phyloP scores from a whole-genome alignment of 306 rosid genomes.

The Trichosanthes truncata region DNA sequence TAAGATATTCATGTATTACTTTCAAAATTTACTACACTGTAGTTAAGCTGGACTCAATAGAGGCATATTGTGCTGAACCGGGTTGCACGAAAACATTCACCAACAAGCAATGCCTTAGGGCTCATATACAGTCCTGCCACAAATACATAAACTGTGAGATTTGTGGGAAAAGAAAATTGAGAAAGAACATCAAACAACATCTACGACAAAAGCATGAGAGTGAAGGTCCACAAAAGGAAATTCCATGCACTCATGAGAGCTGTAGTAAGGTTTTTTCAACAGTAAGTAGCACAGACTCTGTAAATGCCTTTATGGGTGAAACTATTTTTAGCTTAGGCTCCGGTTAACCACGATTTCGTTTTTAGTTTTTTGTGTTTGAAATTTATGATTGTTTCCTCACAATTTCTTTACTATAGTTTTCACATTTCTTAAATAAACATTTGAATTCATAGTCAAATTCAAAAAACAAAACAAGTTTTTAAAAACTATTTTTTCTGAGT shows the following conservation, averaged over 20 bases:
- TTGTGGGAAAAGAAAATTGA: constrained; percentile 56
- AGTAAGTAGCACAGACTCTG: constrained; percentile 23
- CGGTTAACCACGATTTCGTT: no score
- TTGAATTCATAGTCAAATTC: no score
- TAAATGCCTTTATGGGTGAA: background rate
- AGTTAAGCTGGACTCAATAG: constrained; percentile 60
- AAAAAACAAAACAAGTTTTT: no score
- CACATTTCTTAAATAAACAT: no score
- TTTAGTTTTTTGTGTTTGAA: no score
- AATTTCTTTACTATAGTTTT: no score
- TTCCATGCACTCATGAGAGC: constrained; percentile 41
- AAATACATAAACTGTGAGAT: constrained; percentile 42
- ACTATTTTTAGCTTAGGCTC: no score
- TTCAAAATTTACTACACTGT: constrained; percentile 10
- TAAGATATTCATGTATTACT: background rate
- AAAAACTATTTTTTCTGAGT: no score
- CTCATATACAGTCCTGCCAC: constrained; percentile 61
- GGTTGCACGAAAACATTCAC: constrained; percentile 59
- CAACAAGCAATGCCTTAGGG: constrained; percentile 46
- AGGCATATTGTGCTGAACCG: constrained; percentile 49
- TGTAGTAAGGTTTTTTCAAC: constrained; percentile 49
- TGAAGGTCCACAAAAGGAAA: constrained; percentile 9
- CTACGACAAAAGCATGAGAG: constrained; percentile 37
- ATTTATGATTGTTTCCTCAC: no score
- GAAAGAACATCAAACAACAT: constrained; percentile 70